Percentiles rank a stretch among this genome's conserved stretches.
Evolutionary conservation across 306 rosid genomes (phyloP).

Genomic region (Neltuma alba): DNA sequence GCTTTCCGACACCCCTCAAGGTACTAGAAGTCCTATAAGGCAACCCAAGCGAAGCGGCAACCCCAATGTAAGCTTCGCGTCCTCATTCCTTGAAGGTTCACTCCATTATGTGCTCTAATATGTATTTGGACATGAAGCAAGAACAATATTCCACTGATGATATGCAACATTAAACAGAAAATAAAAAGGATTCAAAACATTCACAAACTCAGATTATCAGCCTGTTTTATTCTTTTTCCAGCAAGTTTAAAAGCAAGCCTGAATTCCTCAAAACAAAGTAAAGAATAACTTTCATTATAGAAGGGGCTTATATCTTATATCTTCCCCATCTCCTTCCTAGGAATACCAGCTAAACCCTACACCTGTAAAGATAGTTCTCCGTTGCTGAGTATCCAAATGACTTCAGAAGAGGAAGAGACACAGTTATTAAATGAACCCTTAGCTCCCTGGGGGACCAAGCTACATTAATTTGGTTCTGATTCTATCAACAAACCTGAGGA

Average conservation of each 20-base stretch:
- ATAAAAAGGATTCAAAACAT: conserved; percentile 16
- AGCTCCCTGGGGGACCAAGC: neutral
- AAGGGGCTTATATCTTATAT: conserved; percentile 8
- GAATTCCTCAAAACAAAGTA: conserved; percentile 24
- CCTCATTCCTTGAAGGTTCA: conserved; percentile 30
- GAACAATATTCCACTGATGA: neutral
- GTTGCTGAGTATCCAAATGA: neutral
- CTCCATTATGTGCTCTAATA: neutral
- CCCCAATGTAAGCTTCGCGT: conserved; percentile 57
- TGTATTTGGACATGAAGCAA: conserved; percentile 20
- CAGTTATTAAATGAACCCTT: neutral
- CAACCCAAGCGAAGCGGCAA: conserved; percentile 62
- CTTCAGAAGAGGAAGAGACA: conserved; percentile 10
- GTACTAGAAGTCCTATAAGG: conserved; percentile 82
- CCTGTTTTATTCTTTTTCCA: conserved; percentile 14
- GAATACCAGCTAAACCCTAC: conserved; percentile 10
- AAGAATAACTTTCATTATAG: conserved; percentile 2
- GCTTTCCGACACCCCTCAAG: conserved; percentile 75
- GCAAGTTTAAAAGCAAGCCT: conserved; percentile 3
- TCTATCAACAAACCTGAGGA: conserved; percentile 78
- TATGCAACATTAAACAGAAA: conserved; percentile 13
- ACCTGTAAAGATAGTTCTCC: neutral
- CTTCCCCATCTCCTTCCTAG: conserved; percentile 9
- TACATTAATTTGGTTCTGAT: conserved; percentile 10
- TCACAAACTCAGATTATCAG: conserved; percentile 5